phyloP scores from a whole-genome alignment of 139 green algal genomes.

The Picochlorum sp. region DNA sequence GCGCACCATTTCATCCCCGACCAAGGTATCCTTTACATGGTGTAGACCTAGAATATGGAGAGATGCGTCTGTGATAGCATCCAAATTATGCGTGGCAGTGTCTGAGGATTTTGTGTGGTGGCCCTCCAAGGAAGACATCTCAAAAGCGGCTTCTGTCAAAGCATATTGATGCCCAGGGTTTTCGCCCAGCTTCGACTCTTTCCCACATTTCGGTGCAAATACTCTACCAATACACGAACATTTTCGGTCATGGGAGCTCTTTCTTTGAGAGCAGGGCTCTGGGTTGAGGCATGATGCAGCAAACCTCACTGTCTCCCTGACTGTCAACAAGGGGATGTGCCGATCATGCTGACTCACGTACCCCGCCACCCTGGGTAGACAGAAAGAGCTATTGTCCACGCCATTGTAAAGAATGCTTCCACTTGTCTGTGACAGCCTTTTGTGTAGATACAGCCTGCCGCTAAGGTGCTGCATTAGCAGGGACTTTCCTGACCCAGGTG shows the following conservation, averaged over 20 bases:
- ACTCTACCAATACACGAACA: too few species aligned
- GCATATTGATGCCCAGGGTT: too few species aligned
- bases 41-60: slow-evolving; percentile 20
- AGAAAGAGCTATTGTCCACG: slow-evolving; percentile 38
- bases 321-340: slow-evolving; percentile 60
- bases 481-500: slow-evolving; percentile 54
- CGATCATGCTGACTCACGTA: slow-evolving; percentile 56
- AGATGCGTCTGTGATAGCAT: not conserved
- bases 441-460: slow-evolving; percentile 33
- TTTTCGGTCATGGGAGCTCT: too few species aligned
- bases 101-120: too few species aligned
- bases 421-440: slow-evolving; percentile 10
- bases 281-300: slow-evolving; percentile 1
- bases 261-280: too few species aligned
- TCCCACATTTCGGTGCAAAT: too few species aligned
- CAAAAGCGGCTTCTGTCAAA: too few species aligned
- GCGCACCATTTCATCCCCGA: slow-evolving; percentile 28
- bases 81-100: too few species aligned
- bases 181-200: too few species aligned
- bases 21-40: slow-evolving; percentile 15
- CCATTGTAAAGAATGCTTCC: slow-evolving; percentile 67
- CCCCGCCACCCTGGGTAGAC: slow-evolving; percentile 38
- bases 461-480: slow-evolving; percentile 53
- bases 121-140: too few species aligned
- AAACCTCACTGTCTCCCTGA: slow-evolving; percentile 72